phyloP scores from a whole-genome alignment of 805 yeast species.

The Barnettozyma wickerhamii region DNA sequence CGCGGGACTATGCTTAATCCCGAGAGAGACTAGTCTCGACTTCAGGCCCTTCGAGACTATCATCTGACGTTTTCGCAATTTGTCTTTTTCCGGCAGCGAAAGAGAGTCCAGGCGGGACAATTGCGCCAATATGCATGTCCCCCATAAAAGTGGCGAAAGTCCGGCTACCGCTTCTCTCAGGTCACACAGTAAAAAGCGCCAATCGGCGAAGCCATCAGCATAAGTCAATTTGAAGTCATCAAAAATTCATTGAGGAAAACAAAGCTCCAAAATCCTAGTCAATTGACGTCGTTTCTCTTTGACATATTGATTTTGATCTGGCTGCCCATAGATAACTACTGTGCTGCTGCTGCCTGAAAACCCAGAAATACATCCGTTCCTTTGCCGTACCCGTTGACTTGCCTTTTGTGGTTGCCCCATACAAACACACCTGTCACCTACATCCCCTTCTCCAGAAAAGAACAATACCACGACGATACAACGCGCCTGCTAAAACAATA shows the following conservation, averaged over 20 bases:
- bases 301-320: not conserved
- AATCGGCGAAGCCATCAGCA: not conserved
- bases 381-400: not conserved
- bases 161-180: not conserved
- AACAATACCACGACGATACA: not conserved
- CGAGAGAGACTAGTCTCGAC: not conserved
- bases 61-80: not conserved
- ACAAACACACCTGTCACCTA: no score
- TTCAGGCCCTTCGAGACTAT: not conserved
- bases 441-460: not conserved
- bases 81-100: not conserved
- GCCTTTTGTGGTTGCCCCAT: slow-evolving; percentile 5
- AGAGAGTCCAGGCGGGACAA: not conserved
- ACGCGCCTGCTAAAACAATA: not conserved
- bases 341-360: no score
- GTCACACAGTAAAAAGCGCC: slow-evolving; percentile 4
- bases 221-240: slow-evolving; percentile 1
- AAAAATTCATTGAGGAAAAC: not conserved
- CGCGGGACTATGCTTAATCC: no score
- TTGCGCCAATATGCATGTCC: not conserved
- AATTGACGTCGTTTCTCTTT: no score
- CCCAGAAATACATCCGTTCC: not conserved
- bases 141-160: not conserved
- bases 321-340: no score
- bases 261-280: not conserved